Conservation (phyloP, 1,284 basidiomycete species). For the Ceratobasidium sp. region DNA sequence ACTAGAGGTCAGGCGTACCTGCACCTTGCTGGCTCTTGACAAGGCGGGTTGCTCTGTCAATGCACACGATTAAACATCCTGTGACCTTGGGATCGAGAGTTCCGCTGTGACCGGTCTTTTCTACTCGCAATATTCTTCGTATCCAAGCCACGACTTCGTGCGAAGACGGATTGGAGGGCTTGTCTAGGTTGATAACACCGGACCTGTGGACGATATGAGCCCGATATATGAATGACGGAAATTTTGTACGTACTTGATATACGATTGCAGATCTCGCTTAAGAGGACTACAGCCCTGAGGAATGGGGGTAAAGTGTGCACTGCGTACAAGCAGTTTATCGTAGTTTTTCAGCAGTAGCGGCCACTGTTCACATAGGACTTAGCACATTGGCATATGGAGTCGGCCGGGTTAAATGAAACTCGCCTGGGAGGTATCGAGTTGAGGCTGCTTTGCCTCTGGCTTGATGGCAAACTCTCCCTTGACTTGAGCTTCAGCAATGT, state of each 20-base stretch:
- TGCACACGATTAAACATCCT: conserved; percentile 98
- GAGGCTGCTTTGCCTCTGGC: conserved; percentile 73
- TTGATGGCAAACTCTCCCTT: conserved; percentile 83
- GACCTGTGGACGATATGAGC: conserved; percentile 62
- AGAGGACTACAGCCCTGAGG: conserved; percentile 89
- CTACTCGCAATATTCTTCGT: conserved; percentile 91
- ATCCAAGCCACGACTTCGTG: conserved; percentile 99
- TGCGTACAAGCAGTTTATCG: conserved; percentile 93
- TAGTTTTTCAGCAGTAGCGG: conserved; percentile 98
- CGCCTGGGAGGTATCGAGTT: conserved; percentile 81
- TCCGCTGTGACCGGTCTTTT: conserved; percentile 98
- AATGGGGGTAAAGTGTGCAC: conserved; percentile 98
- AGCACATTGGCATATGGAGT: not conserved
- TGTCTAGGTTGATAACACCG: conserved; percentile 99
- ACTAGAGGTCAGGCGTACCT: conserved; percentile 58
- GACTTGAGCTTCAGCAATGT: conserved; percentile 57
- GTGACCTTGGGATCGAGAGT: conserved; percentile 99
- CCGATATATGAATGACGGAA: not conserved
- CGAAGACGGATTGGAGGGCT: conserved; percentile 99
- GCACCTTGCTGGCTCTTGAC: conserved; percentile 99
- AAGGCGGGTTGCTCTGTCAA: conserved; percentile 99
- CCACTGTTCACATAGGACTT: conserved; percentile 66
- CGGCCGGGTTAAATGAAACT: not conserved
- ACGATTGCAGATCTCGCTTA: conserved; percentile 89
- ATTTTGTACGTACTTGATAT: conserved; percentile 75